Evolutionary conservation across 2,329 filamentous ascomycete species (phyloP), one percentile per base, ranked within the genome.

Genomic region (Xylaria sp.): DNA sequence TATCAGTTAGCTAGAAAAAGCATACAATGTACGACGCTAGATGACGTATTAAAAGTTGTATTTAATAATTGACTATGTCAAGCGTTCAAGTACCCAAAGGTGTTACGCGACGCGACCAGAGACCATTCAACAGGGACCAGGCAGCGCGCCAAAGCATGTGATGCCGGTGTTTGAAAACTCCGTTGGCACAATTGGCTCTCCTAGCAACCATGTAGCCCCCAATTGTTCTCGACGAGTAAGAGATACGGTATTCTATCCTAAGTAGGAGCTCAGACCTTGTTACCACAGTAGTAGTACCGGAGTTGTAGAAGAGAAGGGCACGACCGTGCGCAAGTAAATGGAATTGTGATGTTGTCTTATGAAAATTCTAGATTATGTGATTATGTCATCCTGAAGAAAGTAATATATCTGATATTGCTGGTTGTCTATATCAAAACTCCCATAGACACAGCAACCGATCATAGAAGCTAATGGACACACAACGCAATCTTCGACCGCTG

Each of bases 391-490:
- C 28, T 6, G 28, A 28, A 6, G 28, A 28, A 5, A 28, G 28
- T 28, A 12, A 28, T n/a, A 10, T 31, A 28, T 9, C n/a, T 28
- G 39, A 18, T 15, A 39, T 20, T 15, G 10, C 28, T 46, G 44
- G 37, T 46, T 54, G 3, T 15, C 44, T 8, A 7, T 48, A 62
- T 71, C n/a, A 63, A 57, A 72, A 67, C 20, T 84, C 79, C 92
- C 92, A 94, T 1, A 92, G 74, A 78, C 91, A 93, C 39, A 94
- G 76, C 55, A 91, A 78, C 76, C 86, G 88, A 79, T 94, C 92
- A 73, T 94, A 94, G 74, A 94, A 94, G 78, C 92, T 94, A 0
- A 91, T 93, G 25, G 90, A 92, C 1, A 94, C 83, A 73, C 90
- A 87, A 23, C 83, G 73, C 44, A 84, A 65, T 7, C 81, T 66